These are phyloP conservation scores for Amphichorda felina DNA, from an alignment of 2,329 filamentous ascomycete species.

Conservation along the genomic window DNA sequence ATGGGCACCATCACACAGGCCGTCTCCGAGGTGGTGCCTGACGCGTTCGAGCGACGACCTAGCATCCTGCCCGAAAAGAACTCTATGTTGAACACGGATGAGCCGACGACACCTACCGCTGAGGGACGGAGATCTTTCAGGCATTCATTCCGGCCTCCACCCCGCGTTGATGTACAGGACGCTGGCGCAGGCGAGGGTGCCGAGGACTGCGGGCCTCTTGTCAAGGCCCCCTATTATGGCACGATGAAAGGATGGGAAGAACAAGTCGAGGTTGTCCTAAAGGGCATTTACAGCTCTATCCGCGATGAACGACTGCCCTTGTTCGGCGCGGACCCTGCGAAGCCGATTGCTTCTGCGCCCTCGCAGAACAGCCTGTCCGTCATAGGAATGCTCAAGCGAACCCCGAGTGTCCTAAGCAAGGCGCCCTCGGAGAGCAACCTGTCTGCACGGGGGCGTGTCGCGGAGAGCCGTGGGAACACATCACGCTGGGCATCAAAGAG, in stretches of 20 bases:
- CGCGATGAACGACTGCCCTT: constrained; percentile 77
- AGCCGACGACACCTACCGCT: constrained; percentile 10
- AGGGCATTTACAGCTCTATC: constrained; percentile 85
- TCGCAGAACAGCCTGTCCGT: constrained; percentile 59
- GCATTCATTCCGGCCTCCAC: constrained; percentile 38
- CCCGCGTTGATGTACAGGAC: constrained; percentile 30
- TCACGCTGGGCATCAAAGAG: constrained; percentile 78
- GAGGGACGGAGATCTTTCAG: constrained; percentile 30
- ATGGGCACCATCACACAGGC: constrained; percentile 78
- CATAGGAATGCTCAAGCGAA: constrained; percentile 67
- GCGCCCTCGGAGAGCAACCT: constrained; percentile 71
- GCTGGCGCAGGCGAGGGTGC: constrained; percentile 58
- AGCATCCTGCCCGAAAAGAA: constrained; percentile 38
- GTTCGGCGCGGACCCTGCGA: constrained; percentile 52
- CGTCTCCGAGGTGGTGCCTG: constrained; percentile 58
- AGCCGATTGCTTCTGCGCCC: constrained; percentile 19
- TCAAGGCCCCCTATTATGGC: constrained; percentile 66
- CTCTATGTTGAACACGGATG: constrained; percentile 18
- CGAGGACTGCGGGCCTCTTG: constrained; percentile 62
- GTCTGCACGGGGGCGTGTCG: constrained; percentile 57
- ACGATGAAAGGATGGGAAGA: constrained; percentile 72
- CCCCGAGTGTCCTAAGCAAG: constrained; percentile 85
- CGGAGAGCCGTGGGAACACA: constrained; percentile 43
- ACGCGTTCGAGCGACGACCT: constrained; percentile 49
- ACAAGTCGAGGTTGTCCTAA: constrained; percentile 82